phyloP scores from a whole-genome alignment of 495 filamentous ascomycete species.

The Pseudevernia furfuracea region DNA sequence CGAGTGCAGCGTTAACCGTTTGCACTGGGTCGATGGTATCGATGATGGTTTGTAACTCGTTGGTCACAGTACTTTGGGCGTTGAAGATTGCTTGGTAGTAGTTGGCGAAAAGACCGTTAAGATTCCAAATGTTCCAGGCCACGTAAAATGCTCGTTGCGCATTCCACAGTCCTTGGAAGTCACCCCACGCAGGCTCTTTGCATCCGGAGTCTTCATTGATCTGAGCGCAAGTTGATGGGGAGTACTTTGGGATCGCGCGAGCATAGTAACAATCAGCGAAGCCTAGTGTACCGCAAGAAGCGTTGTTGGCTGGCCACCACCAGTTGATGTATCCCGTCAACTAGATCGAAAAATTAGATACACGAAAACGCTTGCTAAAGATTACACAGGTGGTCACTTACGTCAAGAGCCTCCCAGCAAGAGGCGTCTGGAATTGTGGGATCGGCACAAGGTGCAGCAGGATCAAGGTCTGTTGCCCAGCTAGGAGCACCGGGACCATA shows the following conservation, averaged over 20 bases:
- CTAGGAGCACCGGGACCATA: background rate
- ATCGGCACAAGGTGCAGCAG: constrained; percentile 2
- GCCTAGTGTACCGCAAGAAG: background rate
- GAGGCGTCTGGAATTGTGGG: constrained; percentile 3
- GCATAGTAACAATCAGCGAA: constrained; percentile 1
- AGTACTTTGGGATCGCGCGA: constrained; percentile 1
- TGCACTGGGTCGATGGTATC: background rate
- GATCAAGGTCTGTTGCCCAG: background rate
- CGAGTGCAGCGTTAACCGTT: background rate
- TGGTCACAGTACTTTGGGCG: background rate
- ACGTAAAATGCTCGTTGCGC: constrained; percentile 1
- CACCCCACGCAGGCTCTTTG: background rate
- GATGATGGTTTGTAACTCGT: background rate
- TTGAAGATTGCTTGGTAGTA: background rate
- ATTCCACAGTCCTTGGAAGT: constrained; percentile 1
- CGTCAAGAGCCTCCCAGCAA: background rate
- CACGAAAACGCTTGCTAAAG: background rate
- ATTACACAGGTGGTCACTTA: background rate
- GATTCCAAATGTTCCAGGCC: background rate
- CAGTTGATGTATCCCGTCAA: background rate
- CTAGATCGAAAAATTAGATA: background rate
- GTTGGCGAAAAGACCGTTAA: background rate
- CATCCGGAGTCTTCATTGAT: background rate
- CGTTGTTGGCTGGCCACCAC: background rate
- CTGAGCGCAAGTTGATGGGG: background rate